phyloP scores from a whole-genome alignment of 1,284 basidiomycete genomes.

The Hortiboletus rubellus region DNA sequence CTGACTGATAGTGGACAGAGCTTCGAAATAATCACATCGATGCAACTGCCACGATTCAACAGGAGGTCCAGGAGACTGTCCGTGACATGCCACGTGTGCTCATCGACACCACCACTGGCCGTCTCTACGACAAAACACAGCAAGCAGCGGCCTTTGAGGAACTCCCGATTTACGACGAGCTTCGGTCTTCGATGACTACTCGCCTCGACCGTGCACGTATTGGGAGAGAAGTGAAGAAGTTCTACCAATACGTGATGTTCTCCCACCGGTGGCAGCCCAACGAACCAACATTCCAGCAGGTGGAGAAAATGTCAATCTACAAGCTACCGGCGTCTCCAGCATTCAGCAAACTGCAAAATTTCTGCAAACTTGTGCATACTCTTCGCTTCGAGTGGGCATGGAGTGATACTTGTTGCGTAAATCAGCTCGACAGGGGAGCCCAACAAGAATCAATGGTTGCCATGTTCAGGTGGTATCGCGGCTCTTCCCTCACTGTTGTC shows the following conservation, averaged over 20 bases:
- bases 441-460: neutral
- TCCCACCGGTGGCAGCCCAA: constrained; percentile 15
- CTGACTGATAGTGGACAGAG: neutral
- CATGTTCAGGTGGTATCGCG: neutral
- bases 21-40: neutral
- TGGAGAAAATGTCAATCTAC: constrained; percentile 4
- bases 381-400: neutral
- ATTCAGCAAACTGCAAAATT: neutral
- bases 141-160: neutral
- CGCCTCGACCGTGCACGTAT: constrained; percentile 6
- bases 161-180: neutral
- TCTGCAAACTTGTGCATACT: neutral
- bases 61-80: neutral
- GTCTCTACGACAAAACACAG: neutral
- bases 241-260: constrained; percentile 16
- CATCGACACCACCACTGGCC: neutral
- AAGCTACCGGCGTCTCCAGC: neutral
- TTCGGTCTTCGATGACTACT: constrained; percentile 10
- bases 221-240: constrained; percentile 4
- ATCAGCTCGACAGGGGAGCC: neutral
- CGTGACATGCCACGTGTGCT: neutral
- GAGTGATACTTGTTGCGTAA: constrained; percentile 4
- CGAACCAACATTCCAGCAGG: constrained; percentile 7
- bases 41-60: neutral
- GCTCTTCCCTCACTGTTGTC: neutral